phyloP scores from a whole-genome alignment of 352 stramenopile species.

The Phytophthora pini region DNA sequence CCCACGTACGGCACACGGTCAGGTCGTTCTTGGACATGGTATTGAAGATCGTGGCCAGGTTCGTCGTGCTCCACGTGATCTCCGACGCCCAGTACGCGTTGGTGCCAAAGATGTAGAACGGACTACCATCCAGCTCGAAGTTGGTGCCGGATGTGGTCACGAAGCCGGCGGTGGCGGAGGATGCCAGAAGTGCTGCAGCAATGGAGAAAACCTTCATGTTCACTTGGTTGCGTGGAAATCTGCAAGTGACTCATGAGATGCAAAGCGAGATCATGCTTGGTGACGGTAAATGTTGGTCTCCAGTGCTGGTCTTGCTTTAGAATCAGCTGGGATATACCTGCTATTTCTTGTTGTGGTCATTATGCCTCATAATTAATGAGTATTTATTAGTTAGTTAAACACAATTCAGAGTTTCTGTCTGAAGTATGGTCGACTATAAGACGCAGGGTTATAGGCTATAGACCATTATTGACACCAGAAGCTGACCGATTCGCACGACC shows the following conservation, averaged over 20 bases:
- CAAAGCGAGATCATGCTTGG: conserved; percentile 2
- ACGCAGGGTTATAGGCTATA: not conserved
- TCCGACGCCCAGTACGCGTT: conserved; percentile 42
- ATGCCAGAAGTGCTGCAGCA: conserved; percentile 13
- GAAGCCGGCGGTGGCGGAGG: conserved; percentile 21
- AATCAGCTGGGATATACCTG: conserved; percentile 18
- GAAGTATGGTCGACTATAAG: not conserved
- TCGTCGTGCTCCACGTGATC: conserved; percentile 34
- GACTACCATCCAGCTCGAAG: conserved; percentile 36
- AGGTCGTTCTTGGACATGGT: conserved; percentile 39
- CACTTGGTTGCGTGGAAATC: conserved; percentile 18
- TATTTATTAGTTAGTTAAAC: not conserved
- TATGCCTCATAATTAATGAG: not conserved
- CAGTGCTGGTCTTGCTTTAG: conserved; percentile 15
- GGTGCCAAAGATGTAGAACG: conserved; percentile 44
- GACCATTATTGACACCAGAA: not conserved
- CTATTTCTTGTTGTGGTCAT: not conserved
- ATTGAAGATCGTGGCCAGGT: conserved; percentile 41
- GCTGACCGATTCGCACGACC: conserved; percentile 17
- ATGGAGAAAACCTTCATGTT: conserved; percentile 35
- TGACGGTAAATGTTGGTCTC: conserved; percentile 21
- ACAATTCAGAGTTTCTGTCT: not conserved
- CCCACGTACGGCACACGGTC: conserved; percentile 37
- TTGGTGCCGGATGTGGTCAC: conserved; percentile 40
- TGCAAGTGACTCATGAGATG: conserved; percentile 27